These are phyloP conservation scores for Erigeron philadelphicus DNA, from an alignment of 140 eudicot species.

Conservation along the genomic window DNA sequence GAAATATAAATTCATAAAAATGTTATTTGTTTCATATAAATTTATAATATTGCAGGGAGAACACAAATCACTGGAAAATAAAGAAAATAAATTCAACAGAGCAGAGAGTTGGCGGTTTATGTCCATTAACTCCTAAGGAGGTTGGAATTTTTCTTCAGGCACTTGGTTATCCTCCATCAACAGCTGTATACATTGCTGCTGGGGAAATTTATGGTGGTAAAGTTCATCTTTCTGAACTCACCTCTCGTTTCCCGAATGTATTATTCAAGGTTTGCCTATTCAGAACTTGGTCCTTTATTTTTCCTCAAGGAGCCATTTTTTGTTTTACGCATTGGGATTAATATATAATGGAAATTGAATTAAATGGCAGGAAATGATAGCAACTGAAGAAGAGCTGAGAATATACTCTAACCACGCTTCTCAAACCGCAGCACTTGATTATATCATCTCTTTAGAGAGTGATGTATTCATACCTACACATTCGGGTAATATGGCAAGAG, in stretches of 20 bases:
- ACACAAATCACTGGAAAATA: slow-evolving; percentile 83
- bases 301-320: neutral
- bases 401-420: slow-evolving; percentile 63
- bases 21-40: neutral
- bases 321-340: neutral
- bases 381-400: slow-evolving; percentile 61
- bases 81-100: slow-evolving; percentile 79
- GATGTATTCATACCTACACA: slow-evolving; percentile 81
- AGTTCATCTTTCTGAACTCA: slow-evolving; percentile 67
- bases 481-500: slow-evolving; percentile 93
- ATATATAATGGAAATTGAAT: neutral
- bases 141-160: slow-evolving; percentile 85
- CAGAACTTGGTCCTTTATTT: neutral
- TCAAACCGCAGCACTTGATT: slow-evolving; percentile 92
- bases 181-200: slow-evolving; percentile 79
- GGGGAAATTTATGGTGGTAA: slow-evolving; percentile 95
- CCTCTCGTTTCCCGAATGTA: slow-evolving; percentile 68
- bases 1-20: neutral
- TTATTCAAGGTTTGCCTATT: slow-evolving; percentile 61
- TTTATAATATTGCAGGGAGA: slow-evolving; percentile 46
- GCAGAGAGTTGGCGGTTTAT: slow-evolving; percentile 72
- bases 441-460: slow-evolving; percentile 75
- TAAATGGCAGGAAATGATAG: slow-evolving; percentile 66
- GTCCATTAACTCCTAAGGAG: slow-evolving; percentile 93
- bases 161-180: slow-evolving; percentile 78